These are phyloP conservation scores for Cyathus striatus DNA, from an alignment of 768 basidiomycete species.

Conservation along the genomic window DNA sequence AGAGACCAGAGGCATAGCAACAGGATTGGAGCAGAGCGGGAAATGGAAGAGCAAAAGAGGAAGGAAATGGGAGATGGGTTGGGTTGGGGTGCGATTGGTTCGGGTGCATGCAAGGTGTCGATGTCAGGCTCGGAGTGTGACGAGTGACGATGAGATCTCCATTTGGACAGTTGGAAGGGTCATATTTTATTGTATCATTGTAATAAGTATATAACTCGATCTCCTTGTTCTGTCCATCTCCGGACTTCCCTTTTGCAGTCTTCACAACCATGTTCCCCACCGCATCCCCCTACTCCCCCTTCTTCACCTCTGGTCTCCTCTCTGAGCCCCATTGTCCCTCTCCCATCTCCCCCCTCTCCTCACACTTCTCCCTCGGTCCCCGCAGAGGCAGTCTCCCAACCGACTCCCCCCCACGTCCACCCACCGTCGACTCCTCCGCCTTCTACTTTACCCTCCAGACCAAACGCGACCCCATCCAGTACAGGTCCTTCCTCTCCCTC, in stretches of 20 bases:
- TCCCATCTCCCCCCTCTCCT: slow-evolving; percentile 12
- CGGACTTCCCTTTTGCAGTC: slow-evolving; percentile 3
- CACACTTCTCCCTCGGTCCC: slow-evolving; percentile 12
- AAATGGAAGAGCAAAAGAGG: too few species aligned
- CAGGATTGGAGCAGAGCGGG: too few species aligned
- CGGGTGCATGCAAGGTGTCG: too few species aligned
- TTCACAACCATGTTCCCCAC: slow-evolving; percentile 26
- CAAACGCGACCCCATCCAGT: slow-evolving; percentile 30
- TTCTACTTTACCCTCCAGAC: slow-evolving; percentile 46
- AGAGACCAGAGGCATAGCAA: too few species aligned
- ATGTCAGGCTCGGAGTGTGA: too few species aligned
- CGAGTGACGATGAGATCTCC: too few species aligned
- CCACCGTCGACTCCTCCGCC: slow-evolving; percentile 23
- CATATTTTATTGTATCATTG: too few species aligned
- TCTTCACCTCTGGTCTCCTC: slow-evolving; percentile 61
- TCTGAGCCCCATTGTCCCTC: slow-evolving; percentile 19
- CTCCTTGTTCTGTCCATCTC: slow-evolving; percentile 1
- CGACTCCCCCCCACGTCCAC: slow-evolving; percentile 12
- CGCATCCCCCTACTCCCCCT: slow-evolving; percentile 53
- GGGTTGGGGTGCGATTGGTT: too few species aligned
- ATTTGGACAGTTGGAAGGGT: too few species aligned
- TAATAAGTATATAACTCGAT: too few species aligned
- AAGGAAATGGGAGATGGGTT: too few species aligned
- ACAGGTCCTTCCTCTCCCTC: slow-evolving; percentile 62
- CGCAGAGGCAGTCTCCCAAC: slow-evolving; percentile 32